Conservation (phyloP, 2,329 filamentous ascomycete genomes). For the Phialemonium atrogriseum region DNA sequence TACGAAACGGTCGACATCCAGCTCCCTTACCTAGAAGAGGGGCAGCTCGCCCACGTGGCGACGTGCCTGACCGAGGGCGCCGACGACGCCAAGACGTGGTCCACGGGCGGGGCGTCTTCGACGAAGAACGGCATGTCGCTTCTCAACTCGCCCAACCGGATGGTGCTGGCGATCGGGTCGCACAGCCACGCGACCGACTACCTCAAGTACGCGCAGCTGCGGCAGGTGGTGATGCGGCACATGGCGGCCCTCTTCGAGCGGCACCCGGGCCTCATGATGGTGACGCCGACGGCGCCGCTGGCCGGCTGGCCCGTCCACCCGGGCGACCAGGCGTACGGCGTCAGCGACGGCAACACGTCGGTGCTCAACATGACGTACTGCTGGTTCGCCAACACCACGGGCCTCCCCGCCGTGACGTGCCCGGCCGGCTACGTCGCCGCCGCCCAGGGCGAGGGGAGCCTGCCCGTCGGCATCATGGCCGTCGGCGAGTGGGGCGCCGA, state of each 20-base stretch:
- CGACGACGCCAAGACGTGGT: constrained; percentile 32
- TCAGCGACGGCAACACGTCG: constrained; percentile 64
- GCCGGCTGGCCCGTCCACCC: constrained; percentile 61
- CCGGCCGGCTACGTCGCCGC: constrained; percentile 66
- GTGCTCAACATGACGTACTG: constrained; percentile 79
- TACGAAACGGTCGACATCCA: constrained; percentile 49
- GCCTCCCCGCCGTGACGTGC: constrained; percentile 65
- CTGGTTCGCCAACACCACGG: constrained; percentile 76
- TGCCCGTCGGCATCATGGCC: constrained; percentile 55
- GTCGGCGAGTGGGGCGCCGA: constrained; percentile 61
- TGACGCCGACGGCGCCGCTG: constrained; percentile 70
- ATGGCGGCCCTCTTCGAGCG: constrained; percentile 60
- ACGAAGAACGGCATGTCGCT: constrained; percentile 38
- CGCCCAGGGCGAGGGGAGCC: constrained; percentile 45
- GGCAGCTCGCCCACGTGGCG: constrained; percentile 67
- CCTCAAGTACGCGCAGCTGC: constrained; percentile 63
- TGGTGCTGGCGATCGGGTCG: constrained; percentile 57
- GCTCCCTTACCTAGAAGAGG: constrained; percentile 60
- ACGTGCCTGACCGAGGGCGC: constrained; percentile 69
- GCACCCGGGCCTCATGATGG: constrained; percentile 67
- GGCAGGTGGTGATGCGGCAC: constrained; percentile 71
- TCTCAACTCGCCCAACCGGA: constrained; percentile 58
- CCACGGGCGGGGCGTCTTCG: constrained; percentile 33
- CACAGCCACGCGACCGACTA: constrained; percentile 63
- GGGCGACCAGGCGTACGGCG: constrained; percentile 58